Evolutionary conservation across 129 eudicot genomes (phyloP).

Genomic region (Flaveria ramosissima): DNA sequence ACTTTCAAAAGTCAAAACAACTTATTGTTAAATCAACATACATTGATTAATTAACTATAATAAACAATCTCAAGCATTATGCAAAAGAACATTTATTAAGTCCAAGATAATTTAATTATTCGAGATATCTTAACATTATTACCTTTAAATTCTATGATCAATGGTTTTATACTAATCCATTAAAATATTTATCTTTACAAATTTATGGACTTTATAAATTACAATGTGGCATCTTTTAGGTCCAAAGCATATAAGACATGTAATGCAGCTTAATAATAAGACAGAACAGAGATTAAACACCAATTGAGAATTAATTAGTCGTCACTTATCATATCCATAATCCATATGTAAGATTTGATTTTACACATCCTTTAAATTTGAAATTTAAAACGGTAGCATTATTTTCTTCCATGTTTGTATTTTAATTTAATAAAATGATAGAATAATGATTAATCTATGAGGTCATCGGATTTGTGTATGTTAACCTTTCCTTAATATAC

Average conservation of each 20-base stretch:
- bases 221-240: not conserved
- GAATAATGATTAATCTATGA: too few relatives aligned
- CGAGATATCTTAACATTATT: not conserved
- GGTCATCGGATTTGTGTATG: too few relatives aligned
- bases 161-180: not conserved
- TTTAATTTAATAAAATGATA: too few relatives aligned
- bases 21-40: too few relatives aligned
- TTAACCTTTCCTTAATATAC: too few relatives aligned
- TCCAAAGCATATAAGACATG: constrained; percentile 11
- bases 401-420: too few relatives aligned
- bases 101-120: not conserved
- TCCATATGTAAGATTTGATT: not conserved
- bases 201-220: not conserved
- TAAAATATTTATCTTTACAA: not conserved
- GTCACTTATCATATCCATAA: not conserved
- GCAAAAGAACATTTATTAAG: not conserved
- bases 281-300: constrained; percentile 3
- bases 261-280: constrained; percentile 1
- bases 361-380: not conserved
- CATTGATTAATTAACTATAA: not conserved
- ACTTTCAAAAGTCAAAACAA: not conserved
- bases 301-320: not conserved
- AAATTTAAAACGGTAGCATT: not conserved
- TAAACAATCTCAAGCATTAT: not conserved
- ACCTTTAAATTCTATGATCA: not conserved